phyloP scores from a whole-genome alignment of 2,329 filamentous ascomycete genomes.

The Phialophora chinensis region DNA sequence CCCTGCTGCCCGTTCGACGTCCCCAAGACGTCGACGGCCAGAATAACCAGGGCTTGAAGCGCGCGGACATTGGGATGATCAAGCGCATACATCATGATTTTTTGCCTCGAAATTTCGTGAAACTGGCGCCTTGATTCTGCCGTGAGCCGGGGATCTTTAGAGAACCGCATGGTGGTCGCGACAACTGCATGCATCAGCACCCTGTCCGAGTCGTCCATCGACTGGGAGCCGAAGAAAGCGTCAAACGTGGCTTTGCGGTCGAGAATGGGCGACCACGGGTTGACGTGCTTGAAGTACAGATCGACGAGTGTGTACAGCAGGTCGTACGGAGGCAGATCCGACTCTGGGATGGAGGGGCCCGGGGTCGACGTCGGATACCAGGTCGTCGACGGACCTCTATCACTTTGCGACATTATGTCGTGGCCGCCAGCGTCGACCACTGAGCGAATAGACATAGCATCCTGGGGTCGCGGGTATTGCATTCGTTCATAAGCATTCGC shows the following conservation, averaged over 20 bases:
- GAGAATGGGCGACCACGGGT: constrained; percentile 88
- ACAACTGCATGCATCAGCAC: constrained; percentile 88
- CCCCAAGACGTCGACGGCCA: constrained; percentile 83
- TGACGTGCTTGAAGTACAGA: constrained; percentile 79
- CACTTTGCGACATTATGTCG: constrained; percentile 32
- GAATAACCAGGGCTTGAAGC: constrained; percentile 83
- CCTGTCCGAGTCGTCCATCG: constrained; percentile 69
- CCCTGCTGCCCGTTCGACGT: constrained; percentile 87
- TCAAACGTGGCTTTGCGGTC: constrained; percentile 83
- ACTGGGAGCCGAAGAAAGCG: constrained; percentile 70
- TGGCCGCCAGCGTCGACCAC: constrained; percentile 30
- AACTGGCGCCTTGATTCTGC: constrained; percentile 75
- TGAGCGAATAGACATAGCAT: constrained; percentile 36
- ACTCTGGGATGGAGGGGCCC: constrained; percentile 27
- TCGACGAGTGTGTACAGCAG: constrained; percentile 74
- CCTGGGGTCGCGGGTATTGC: constrained; percentile 35
- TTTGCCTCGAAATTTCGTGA: constrained; percentile 80
- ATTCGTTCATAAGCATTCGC: constrained; percentile 36
- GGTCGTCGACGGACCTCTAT: constrained; percentile 26
- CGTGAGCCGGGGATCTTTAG: constrained; percentile 74
- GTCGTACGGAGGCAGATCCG: constrained; percentile 71
- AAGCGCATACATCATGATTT: constrained; percentile 83
- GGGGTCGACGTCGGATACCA: constrained; percentile 33
- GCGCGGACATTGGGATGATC: constrained; percentile 89
- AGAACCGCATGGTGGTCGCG: constrained; percentile 84